These are phyloP conservation scores for Oemleria cerasiformis DNA, from an alignment of 306 rosid species.

Conservation along the genomic window DNA sequence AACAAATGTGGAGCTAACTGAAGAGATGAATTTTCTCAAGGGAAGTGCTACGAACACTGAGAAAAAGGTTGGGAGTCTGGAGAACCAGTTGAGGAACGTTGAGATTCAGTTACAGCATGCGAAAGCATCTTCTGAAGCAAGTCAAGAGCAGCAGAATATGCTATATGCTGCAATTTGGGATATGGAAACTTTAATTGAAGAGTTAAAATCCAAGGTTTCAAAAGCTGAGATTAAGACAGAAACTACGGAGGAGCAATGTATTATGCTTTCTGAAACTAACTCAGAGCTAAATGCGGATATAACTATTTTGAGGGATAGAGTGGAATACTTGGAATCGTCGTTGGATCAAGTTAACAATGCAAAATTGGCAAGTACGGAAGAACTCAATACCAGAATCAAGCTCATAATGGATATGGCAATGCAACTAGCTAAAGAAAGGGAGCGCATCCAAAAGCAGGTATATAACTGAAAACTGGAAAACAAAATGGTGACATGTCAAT, in stretches of 20 bases:
- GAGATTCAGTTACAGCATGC: conserved; percentile 85
- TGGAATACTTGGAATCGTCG: conserved; percentile 52
- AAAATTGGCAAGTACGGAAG: conserved; percentile 48
- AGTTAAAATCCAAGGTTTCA: conserved; percentile 82
- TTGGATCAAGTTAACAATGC: conserved; percentile 51
- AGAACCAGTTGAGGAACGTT: conserved; percentile 75
- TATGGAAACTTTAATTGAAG: conserved; percentile 95
- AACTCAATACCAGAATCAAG: conserved; percentile 54
- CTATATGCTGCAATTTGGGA: conserved; percentile 94
- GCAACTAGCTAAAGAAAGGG: conserved; percentile 69
- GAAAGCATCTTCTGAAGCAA: conserved; percentile 77
- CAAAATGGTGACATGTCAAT: not conserved
- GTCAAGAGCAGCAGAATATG: conserved; percentile 98
- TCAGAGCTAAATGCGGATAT: conserved; percentile 60
- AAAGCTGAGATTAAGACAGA: conserved; percentile 73
- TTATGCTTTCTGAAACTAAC: conserved; percentile 58
- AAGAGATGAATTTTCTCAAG: conserved; percentile 81
- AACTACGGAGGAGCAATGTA: conserved; percentile 56
- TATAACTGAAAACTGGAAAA: no score
- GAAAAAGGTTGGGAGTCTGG: conserved; percentile 80
- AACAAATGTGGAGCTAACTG: conserved; percentile 77
- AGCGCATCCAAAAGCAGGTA: conserved; percentile 78
- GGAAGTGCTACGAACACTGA: conserved; percentile 62
- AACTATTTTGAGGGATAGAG: conserved; percentile 48
- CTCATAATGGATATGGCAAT: conserved; percentile 67